phyloP scores from a whole-genome alignment of 495 filamentous ascomycete genomes.

The Penicillium atrosanguineum region DNA sequence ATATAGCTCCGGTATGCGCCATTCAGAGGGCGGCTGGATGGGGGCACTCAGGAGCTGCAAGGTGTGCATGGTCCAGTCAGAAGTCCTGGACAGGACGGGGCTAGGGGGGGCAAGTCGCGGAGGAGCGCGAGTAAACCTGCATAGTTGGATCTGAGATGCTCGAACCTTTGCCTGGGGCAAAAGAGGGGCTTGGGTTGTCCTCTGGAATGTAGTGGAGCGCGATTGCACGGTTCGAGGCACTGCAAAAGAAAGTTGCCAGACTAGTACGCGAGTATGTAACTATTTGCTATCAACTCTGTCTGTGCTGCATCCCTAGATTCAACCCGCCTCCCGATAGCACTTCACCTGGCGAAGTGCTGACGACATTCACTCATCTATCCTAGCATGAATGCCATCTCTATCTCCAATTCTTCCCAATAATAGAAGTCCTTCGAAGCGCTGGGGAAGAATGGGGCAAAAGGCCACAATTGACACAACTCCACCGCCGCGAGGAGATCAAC shows the following conservation, averaged over 20 bases:
- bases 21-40: slow-evolving; percentile 12
- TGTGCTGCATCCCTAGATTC: slow-evolving; percentile 22
- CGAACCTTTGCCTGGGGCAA: slow-evolving; percentile 21
- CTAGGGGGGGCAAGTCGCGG: slow-evolving; percentile 11
- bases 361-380: not conserved
- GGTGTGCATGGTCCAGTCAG: slow-evolving; percentile 20
- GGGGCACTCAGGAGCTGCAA: slow-evolving; percentile 17
- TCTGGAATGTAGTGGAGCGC: not conserved
- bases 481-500: slow-evolving; percentile 17
- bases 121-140: slow-evolving; percentile 18
- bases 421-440: not conserved
- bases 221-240: not conserved
- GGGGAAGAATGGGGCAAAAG: not conserved
- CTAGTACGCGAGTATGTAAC: not conserved
- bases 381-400: not conserved
- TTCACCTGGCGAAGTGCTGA: not conserved
- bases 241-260: not conserved
- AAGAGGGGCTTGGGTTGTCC: slow-evolving; percentile 1
- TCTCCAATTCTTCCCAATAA: not conserved
- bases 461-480: slow-evolving; percentile 3
- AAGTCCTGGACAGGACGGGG: not conserved
- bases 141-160: slow-evolving; percentile 34
- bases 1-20: slow-evolving; percentile 36
- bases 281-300: slow-evolving; percentile 4
- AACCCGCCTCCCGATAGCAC: slow-evolving; percentile 1